Base-by-base conservation (phyloP, 2,329 filamentous ascomycete genomes). In the Ilyonectria mors-panacis region DNA sequence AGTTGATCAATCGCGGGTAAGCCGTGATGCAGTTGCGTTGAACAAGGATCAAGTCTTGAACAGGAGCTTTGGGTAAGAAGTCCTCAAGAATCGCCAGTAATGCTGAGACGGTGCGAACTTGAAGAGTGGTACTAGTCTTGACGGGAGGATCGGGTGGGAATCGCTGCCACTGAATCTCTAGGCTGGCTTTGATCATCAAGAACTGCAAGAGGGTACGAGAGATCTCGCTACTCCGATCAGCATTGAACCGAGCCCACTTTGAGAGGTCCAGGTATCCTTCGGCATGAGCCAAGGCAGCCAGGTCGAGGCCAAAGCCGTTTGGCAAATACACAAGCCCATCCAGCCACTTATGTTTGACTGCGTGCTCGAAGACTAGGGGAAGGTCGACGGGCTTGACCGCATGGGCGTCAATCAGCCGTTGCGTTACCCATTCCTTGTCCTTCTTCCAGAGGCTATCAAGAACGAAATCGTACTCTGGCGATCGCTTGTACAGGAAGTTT, bases 1-100 rank as follows among this genome's bases (percentile, higher is more conserved):
- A 98, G 77, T 99, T 99, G 84, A 99, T 97, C 33, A 99, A 84
- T 48, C 96, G 89, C 8, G 96, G 97, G 75, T 98, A 99, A 1
- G 93, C 92, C 63, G 95, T 95, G 69, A 99, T 94, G 79, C 95
- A 98, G 59, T 91, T 89, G 35, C 95, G 89, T 81, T 98, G 95
- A 30, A 97, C 89, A 15, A 90, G 84, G 56, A 96, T 94, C 26
- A 97, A 86, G 59, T 95, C 92, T 57, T 92, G 80, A 63, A 89
- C 78, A 71, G 87, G 84, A 64, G 85, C 81, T 81, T 88, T 85
- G 67, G 89, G 88, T 53, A 91, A 75, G 51, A 88, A 92, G 67
- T 93, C 91, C 68, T 94, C 91, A 35, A 98, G 86, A 50, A 97
- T 93, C 72, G 92, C 89, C 15, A 98, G 85, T 61, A 98, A 83